Base-by-base conservation (phyloP, 129 eudicot species). In the Heracleum sosnowskyi region DNA sequence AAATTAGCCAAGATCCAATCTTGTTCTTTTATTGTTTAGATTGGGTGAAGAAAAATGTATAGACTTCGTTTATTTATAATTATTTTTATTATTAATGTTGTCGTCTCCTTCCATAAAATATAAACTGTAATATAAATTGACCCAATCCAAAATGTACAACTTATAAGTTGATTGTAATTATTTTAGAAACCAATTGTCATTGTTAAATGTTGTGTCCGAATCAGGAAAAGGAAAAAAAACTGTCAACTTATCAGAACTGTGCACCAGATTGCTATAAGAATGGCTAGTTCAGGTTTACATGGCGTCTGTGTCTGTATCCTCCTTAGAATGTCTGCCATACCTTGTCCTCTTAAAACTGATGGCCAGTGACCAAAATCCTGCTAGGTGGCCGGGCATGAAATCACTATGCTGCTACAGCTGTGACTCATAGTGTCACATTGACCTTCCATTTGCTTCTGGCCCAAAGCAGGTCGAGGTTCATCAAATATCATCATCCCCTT, bases 311-410 rank as follows among this genome's bases (percentile, higher is more conserved):
- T 73, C 76, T 5, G 85, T 85, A 60, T 82, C 91, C 37, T 74
- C 71, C 55, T 81, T 74, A 33, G 86, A 82, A 17, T 86, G 80
- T 0, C 31, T 3, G 55, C 79, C 85, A 34, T n/a, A 89, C 86
- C 39, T 86, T 5, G 18, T 7, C 8, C 70, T 79, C 83, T 79
- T 11, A 35, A 83, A 62, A 0, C 1, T 36, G 74, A 75, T 66
- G 76, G 88, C 28, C 4, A 13, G 35, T 22, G 55, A 3, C 15
- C 84, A 11, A 2, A 17, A 4, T 18, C 2, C 11, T 87, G 91
- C 77, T 87, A 88, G 31, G 9, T 6, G 12, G n/a, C n/a, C n/a
- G n/a, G 91, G 95, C 16, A 76, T 87, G 24, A 85, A 24, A 79
- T 20, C 55, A 11, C 87, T 90, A 20, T 71, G 80, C 80, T 46